Evolutionary conservation across 805 yeast species (phyloP).

Genomic region (Suhomyces canberraensis): DNA sequence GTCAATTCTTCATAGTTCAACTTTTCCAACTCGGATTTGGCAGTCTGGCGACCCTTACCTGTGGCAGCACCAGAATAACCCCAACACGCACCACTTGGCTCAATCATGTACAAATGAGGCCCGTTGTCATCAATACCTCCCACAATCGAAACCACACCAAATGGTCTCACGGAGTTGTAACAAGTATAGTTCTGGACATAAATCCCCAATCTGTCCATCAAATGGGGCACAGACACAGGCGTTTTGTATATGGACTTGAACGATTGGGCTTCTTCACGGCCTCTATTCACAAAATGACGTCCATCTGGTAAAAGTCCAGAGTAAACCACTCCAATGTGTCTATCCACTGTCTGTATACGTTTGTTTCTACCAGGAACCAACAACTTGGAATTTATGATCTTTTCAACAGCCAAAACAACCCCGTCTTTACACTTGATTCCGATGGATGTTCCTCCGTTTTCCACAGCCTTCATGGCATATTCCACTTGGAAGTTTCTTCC

Average conservation of each 20-base stretch:
- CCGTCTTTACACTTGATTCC: conserved; percentile 94
- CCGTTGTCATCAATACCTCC: conserved; percentile 94
- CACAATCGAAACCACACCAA: conserved; percentile 87
- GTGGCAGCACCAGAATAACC: conserved; percentile 97
- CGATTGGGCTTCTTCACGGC: conserved; percentile 83
- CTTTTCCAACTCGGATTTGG: conserved; percentile 94
- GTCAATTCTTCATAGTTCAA: conserved; percentile 67
- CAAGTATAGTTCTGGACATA: conserved; percentile 94
- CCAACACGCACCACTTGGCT: conserved; percentile 97
- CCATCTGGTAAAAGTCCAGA: conserved; percentile 97
- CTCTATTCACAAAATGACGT: conserved; percentile 85
- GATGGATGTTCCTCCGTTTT: conserved; percentile 92
- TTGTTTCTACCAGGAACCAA: conserved; percentile 86
- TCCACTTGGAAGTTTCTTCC: conserved; percentile 97
- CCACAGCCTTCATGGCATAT: conserved; percentile 96
- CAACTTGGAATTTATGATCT: conserved; percentile 79
- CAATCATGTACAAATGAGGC: conserved; percentile 91
- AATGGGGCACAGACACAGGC: conserved; percentile 73
- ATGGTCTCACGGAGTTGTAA: conserved; percentile 96
- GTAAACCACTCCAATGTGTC: conserved; percentile 91
- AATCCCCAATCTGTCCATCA: conserved; percentile 83
- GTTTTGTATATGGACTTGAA: conserved; percentile 76
- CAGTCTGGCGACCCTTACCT: conserved; percentile 98
- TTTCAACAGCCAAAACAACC: conserved; percentile 96
- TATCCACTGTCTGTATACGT: conserved; percentile 89